Evolutionary conservation across 1,284 basidiomycete species (phyloP), one percentile per base, ranked within the genome.

Genomic region (Entoloma clypeatum): DNA sequence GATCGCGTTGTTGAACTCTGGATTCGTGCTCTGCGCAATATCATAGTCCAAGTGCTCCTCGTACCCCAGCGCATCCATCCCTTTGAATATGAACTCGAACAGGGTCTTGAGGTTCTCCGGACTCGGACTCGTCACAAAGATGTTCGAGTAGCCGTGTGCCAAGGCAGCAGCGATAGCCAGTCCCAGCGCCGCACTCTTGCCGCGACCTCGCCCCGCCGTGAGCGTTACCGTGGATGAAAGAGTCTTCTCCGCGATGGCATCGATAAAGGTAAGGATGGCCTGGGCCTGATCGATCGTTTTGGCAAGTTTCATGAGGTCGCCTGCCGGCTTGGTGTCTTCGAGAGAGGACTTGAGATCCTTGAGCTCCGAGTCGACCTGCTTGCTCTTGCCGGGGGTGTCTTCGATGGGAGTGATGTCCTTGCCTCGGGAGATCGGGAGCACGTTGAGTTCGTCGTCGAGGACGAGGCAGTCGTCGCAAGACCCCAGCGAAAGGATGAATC

Each of bases 51-150:
- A 74, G 64, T 98, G 94, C 62, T 99, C 96, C 62, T 99, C 93
- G 62, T 96, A 99, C 1, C 92, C 93, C 8, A 99, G 69, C 2
- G 80, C 88, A 58, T 98, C 93, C 65, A 99, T 74, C 0, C 95
- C 96, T 63, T 97, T 97, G 75, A 98, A 96, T 31, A 98, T 77
- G 59, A 99, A 99, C 52, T 98, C 92, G 60, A 98, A 99, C n/a
- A 98, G 63, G 0, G 95, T 99, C 68, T 89, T 93, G 66, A 99
- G 71, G 65, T 99, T 99, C 65, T 98, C 95, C 1, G 96, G 96
- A 58, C 87, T 92, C 1, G 96, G 96, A 58, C 90, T 94, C 4
- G 96, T 99, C 36, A 99, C 92, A 61, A 99, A 99, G 48, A 99
- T 92, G 65, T 99, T 99, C 42, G 91, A 89, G 63, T 99, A 99